A percentile compares a stretch with the other conserved stretches of the same genome.
These are phyloP conservation scores for Kokia cookei DNA, from an alignment of 441 rosid genomes.

Conservation along the genomic window DNA sequence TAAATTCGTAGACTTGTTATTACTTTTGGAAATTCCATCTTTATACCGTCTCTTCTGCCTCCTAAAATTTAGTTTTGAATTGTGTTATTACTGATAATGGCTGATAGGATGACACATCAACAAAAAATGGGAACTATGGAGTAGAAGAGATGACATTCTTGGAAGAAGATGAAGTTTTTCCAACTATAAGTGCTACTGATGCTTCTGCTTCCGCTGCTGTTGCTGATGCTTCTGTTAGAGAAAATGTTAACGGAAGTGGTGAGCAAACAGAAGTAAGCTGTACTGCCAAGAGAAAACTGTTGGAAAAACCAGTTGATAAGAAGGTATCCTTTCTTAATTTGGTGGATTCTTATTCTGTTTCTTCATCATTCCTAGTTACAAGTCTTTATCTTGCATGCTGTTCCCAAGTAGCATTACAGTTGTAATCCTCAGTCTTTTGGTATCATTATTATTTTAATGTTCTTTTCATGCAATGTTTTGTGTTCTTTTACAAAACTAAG, in stretches of 20 bases:
- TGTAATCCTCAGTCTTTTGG: not conserved
- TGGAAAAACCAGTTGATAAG: slow-evolving; percentile 47
- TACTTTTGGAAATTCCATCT: not conserved
- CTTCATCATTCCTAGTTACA: not conserved
- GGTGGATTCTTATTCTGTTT: not conserved
- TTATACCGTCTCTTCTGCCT: not conserved
- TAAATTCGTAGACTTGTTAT: not conserved
- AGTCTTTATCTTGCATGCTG: not conserved
- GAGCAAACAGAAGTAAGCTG: slow-evolving; percentile 35
- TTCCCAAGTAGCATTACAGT: not conserved
- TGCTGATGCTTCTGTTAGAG: slow-evolving; percentile 29
- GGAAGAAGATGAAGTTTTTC: slow-evolving; percentile 74
- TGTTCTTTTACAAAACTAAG: not conserved
- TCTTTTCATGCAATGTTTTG: not conserved
- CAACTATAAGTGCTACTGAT: slow-evolving; percentile 31
- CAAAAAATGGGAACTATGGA: slow-evolving; percentile 38
- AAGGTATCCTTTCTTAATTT: slow-evolving; percentile 33
- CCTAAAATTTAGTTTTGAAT: not conserved
- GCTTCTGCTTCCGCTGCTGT: slow-evolving; percentile 22
- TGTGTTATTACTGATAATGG: slow-evolving; percentile 6
- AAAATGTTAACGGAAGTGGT: slow-evolving; percentile 36
- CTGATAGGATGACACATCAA: slow-evolving; percentile 41
- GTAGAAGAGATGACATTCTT: slow-evolving; percentile 82
- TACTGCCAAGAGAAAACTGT: slow-evolving; percentile 61
- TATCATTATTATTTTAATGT: not conserved